These are phyloP conservation scores for Cornus florida DNA, from an alignment of 148 eudicot genomes.

Conservation along the genomic window DNA sequence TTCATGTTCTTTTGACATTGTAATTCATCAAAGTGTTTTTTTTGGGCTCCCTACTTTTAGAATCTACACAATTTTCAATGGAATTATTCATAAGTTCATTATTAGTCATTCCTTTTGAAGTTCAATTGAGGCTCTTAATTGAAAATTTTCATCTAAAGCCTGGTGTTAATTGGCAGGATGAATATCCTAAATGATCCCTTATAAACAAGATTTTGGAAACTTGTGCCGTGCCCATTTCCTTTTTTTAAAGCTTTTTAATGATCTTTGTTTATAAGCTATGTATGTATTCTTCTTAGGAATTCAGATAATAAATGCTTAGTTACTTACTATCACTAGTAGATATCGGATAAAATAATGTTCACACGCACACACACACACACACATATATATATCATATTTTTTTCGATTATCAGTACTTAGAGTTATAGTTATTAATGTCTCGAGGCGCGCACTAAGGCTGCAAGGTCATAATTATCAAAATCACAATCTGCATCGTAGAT, in stretches of 20 bases:
- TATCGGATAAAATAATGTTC: background rate
- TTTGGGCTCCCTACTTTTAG: no score
- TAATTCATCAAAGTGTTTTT: no score
- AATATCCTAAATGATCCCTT: background rate
- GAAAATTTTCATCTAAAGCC: background rate
- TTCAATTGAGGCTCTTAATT: background rate
- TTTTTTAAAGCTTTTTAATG: background rate
- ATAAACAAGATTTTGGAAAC: background rate
- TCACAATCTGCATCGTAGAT: no score
- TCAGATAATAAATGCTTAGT: background rate
- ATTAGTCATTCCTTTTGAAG: background rate
- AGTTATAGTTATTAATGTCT: no score
- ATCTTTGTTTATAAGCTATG: background rate
- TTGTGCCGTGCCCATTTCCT: background rate
- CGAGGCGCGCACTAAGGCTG: no score
- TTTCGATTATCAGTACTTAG: no score
- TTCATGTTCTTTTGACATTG: no score
- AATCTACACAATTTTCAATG: background rate
- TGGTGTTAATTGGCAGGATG: background rate
- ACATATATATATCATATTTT: no score
- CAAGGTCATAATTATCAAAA: no score
- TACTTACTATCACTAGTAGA: background rate
- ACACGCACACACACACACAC: background rate
- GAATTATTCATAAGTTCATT: background rate
- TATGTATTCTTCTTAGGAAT: background rate